Conservation (phyloP, 1,139 yeast species). For the Saccharomyces hybrid region DNA sequence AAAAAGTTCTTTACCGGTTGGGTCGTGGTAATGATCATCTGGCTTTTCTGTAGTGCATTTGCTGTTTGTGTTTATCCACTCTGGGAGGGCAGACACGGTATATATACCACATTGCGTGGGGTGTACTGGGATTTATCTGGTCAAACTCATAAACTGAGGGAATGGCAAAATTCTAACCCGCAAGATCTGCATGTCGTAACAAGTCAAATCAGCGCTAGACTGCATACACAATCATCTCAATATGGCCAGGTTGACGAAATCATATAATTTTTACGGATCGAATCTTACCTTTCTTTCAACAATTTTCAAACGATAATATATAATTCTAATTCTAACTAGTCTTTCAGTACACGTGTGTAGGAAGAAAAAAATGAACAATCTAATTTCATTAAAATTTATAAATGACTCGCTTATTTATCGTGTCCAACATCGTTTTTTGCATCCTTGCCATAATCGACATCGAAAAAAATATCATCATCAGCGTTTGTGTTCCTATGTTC, state of each 20-base stretch:
- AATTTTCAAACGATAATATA: not conserved
- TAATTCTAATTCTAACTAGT: not conserved
- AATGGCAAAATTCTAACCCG: slow-evolving; percentile 66
- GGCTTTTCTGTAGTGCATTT: slow-evolving; percentile 55
- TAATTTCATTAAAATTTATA: not conserved
- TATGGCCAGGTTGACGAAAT: slow-evolving; percentile 2
- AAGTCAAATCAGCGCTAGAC: slow-evolving; percentile 44
- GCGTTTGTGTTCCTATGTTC: not conserved
- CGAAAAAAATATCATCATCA: not conserved
- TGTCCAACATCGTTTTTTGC: not conserved
- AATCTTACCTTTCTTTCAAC: not conserved
- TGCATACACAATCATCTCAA: slow-evolving; percentile 8
- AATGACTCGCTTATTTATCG: not conserved
- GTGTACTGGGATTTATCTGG: slow-evolving; percentile 80
- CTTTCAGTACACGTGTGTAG: not conserved
- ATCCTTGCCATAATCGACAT: not conserved
- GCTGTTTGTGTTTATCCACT: slow-evolving; percentile 56
- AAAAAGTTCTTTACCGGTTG: slow-evolving; percentile 74
- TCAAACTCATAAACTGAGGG: slow-evolving; percentile 58
- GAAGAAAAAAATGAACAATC: not conserved
- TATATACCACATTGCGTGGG: slow-evolving; percentile 59
- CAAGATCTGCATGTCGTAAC: slow-evolving; percentile 62
- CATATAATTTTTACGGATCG: not conserved
- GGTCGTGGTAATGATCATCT: slow-evolving; percentile 66
- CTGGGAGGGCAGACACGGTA: slow-evolving; percentile 60